Evolutionary conservation across 768 basidiomycete species (phyloP), one percentile per base, ranked within the genome.

Genomic region (Kwoniella mangroviensis): DNA sequence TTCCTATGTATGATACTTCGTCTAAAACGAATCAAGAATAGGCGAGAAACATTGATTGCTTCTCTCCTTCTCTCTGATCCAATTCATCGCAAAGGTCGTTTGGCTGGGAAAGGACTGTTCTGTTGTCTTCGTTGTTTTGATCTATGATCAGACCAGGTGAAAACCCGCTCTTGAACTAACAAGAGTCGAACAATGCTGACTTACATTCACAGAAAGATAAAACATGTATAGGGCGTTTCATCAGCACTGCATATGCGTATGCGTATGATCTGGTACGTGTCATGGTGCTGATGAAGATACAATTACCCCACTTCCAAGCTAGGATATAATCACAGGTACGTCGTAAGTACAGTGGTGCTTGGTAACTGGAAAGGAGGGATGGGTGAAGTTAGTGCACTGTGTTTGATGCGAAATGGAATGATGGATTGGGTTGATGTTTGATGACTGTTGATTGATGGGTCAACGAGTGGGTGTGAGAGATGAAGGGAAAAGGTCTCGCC

Each of bases 231-330:
- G 56, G 26, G 21, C 56, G 15, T 57, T 24, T 57, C 56, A 57
- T 57, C 26, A 26, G 15, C 19, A 15, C 26, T 15, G 19, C 17
- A n/a, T 22, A n/a, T 55, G 54, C n/a, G 19, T 22, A n/a, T 55
- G 54, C n/a, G 19, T 13, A 49, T 49, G 15, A 49, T 49, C 45
- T 49, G 45, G 15, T 49, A 49, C 45, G 5, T 49, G 34, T 34
- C 6, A 34, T 34, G 34, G 6, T 49, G 15, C 45, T 19, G 56
- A 55, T 24, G n/a, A 55, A 24, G 22, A 12, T 55, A 3, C 22
- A 21, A 24, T n/a, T 17, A 17, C 34, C 56, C 56, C 56, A 57
- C 56, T 57, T 57, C 56, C 56, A 57, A 57, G 24, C 34, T 57
- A 28, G 56, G 56, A 55, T n/a, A 55, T 34, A 13, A 24, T n/a